These are phyloP conservation scores for Simmondsia chinensis DNA, from an alignment of 148 eudicot genomes.

Conservation along the genomic window DNA sequence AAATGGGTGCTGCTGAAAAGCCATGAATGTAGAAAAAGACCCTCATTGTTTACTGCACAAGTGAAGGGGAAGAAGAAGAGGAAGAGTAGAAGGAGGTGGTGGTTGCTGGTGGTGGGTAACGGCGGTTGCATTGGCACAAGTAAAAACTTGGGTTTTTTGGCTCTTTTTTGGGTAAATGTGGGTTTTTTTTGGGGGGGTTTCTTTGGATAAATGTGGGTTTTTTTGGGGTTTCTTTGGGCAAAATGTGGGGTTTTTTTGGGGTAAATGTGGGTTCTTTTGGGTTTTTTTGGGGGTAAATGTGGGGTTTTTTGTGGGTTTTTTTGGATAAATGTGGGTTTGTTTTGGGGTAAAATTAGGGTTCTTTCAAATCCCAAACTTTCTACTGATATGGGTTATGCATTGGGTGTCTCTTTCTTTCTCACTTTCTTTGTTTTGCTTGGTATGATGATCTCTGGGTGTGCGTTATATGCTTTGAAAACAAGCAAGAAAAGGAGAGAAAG, in stretches of 20 bases:
- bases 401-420: slow-evolving; percentile 32
- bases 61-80: slow-evolving; percentile 8
- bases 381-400: slow-evolving; percentile 43
- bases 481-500: slow-evolving; percentile 34
- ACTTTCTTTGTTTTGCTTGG: slow-evolving; percentile 1
- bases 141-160: slow-evolving; percentile 1
- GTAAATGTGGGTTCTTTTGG: too few relatives aligned
- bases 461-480: slow-evolving; percentile 36
- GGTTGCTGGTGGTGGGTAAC: slow-evolving; percentile 27
- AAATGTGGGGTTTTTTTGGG: too few relatives aligned
- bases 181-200: too few relatives aligned
- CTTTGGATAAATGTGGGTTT: too few relatives aligned
- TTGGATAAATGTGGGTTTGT: too few relatives aligned
- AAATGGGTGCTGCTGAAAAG: slow-evolving; percentile 24
- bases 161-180: too few relatives aligned
- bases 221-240: too few relatives aligned
- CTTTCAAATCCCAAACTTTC: slow-evolving; percentile 53
- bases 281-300: too few relatives aligned
- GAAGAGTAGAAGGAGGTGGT: slow-evolving; percentile 8
- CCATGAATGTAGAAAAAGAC: slow-evolving; percentile 46
- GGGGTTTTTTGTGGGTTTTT: too few relatives aligned
- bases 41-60: slow-evolving; percentile 36
- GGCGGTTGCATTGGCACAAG: slow-evolving; percentile 28
- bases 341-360: too few relatives aligned
- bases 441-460: too few relatives aligned